Base-by-base conservation (phyloP, 768 basidiomycete genomes). In the Pisolithus albus region DNA sequence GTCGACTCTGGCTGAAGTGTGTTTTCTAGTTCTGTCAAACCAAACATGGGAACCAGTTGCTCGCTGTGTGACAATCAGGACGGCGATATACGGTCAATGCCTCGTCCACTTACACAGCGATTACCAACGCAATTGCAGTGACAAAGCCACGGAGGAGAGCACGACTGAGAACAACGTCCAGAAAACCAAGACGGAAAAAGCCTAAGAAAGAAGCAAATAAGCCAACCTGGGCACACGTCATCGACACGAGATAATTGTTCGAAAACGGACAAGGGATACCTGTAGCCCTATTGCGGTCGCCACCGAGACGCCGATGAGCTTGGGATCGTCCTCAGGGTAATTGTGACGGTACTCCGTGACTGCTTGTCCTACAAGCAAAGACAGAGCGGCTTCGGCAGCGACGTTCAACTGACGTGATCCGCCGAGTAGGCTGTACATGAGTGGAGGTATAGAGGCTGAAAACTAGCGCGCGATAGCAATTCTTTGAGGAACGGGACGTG, bases 91-190 rank as follows among this genome's bases (percentile, higher is more conserved):
- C 10, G 34, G n/a, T n/a, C 11, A 19, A 47, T 28, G 32, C 34
- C 28, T 24, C 34, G 4, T 4, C 23, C 3, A 72, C 84, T 45
- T 57, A 88, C 88, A 92, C 82, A 64, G 86, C 75, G 60, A 97
- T 94, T 40, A 97, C 84, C 7, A 87, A 77, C 1, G 86, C 89
- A 24, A 93, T 78, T 15, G 92, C 91, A 1, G 84, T 83, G 42
- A 95, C 80, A 63, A 95, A 94, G 3, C 93, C 93, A 26, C 89
- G 79, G 50, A 95, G 75, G 13, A 95, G 75, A 4, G 92, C 90
- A 48, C 92, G 83, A 59, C 89, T 92, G 26, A 97, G 77, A 5
- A 95, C 88, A 11, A 95, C 93, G 64, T 97, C 94, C 49, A 95
- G 81, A 68, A 95, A 95, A 2, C 93, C 92, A 9, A 97, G 74